A percentile compares a stretch with the other conserved stretches of the same genome.
These are phyloP conservation scores for Trametes elegans DNA, from an alignment of 768 basidiomycete genomes.

Conservation along the genomic window DNA sequence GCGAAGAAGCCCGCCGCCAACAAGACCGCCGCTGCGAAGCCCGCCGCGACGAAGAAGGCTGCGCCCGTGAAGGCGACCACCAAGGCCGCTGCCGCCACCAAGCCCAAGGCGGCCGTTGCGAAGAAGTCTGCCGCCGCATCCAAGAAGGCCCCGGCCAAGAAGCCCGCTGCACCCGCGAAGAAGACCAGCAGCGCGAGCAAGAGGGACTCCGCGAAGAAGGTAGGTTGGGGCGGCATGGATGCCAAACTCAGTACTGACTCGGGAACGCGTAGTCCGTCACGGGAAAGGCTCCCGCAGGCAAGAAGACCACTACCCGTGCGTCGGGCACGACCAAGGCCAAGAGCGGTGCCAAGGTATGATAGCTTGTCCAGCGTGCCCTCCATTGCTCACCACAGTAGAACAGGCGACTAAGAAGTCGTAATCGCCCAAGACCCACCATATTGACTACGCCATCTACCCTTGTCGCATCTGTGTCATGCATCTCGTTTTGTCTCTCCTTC, in stretches of 20 bases:
- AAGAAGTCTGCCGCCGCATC: slow-evolving; percentile 44
- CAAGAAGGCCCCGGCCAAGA: slow-evolving; percentile 28
- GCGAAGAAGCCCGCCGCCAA: slow-evolving; percentile 3
- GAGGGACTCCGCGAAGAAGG: slow-evolving; percentile 64
- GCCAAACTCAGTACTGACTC: not conserved
- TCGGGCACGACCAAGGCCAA: slow-evolving; percentile 10
- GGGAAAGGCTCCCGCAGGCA: slow-evolving; percentile 14
- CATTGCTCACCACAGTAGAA: not conserved
- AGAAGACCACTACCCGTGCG: slow-evolving; percentile 11
- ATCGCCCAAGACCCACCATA: not conserved
- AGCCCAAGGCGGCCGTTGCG: slow-evolving; percentile 38
- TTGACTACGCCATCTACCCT: not conserved
- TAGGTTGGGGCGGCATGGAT: slow-evolving; percentile 19
- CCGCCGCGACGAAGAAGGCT: slow-evolving; percentile 23
- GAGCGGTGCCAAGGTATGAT: slow-evolving; percentile 10
- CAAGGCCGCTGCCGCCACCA: slow-evolving; percentile 26
- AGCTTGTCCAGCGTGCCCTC: not conserved
- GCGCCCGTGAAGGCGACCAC: slow-evolving; percentile 33
- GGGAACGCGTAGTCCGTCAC: slow-evolving; percentile 13
- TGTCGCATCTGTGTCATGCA: not conserved
- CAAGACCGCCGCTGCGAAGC: slow-evolving; percentile 8
- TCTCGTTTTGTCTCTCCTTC: slow-evolving; percentile 5
- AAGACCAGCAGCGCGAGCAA: slow-evolving; percentile 28
- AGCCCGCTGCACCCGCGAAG: slow-evolving; percentile 29
- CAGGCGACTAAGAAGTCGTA: slow-evolving; percentile 15